A percentile compares a stretch with the other conserved stretches of the same genome.
Conservation (phyloP, 768 basidiomycete genomes). For the Suillus weaverae region DNA sequence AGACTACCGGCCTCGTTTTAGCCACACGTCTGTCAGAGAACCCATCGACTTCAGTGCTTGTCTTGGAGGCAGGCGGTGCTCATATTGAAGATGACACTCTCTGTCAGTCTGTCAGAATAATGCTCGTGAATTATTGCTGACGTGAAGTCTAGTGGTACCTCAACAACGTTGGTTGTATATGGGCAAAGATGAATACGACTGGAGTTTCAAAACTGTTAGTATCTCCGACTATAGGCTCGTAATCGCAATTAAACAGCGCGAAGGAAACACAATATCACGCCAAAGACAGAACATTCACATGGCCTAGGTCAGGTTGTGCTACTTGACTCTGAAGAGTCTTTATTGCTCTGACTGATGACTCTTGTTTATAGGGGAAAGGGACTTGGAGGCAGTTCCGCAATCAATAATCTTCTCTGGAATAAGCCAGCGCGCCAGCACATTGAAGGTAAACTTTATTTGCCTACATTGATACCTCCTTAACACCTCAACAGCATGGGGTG, state of each 20-base stretch:
- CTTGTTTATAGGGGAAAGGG: background rate
- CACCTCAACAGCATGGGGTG: constrained; percentile 32
- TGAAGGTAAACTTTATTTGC: background rate
- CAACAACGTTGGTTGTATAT: background rate
- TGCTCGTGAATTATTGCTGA: background rate
- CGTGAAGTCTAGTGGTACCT: background rate
- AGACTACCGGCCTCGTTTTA: background rate
- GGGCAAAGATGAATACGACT: background rate
- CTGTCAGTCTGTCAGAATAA: background rate
- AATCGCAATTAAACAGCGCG: background rate
- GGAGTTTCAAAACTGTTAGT: background rate
- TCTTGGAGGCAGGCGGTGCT: background rate
- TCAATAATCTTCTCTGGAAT: background rate
- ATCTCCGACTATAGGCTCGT: background rate
- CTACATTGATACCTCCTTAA: background rate
- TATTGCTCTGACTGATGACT: background rate
- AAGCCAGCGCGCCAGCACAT: background rate
- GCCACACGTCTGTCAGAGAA: background rate
- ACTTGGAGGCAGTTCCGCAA: background rate
- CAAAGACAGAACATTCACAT: background rate
- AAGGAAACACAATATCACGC: constrained; percentile 1
- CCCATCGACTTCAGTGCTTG: background rate
- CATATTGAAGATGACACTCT: background rate
- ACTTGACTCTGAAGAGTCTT: background rate
- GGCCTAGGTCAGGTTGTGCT: background rate